phyloP scores from a whole-genome alignment of 2,329 filamentous ascomycete species.

The Pseudocercospora fijiensis region DNA sequence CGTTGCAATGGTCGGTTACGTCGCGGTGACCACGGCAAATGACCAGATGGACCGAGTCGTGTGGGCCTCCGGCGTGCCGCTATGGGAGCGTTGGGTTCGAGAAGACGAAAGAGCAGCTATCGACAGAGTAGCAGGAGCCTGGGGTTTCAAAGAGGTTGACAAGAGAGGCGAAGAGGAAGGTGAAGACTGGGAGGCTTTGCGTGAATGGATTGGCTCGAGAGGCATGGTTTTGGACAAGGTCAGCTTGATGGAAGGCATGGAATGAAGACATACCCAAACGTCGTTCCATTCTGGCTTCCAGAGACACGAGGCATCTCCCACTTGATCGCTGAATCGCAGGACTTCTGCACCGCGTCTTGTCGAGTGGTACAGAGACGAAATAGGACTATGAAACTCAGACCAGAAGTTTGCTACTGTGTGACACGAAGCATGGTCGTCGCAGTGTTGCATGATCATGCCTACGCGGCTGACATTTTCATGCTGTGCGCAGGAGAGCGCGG shows the following conservation, averaged over 20 bases:
- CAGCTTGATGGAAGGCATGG: slow-evolving; percentile 91
- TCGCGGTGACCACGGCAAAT: slow-evolving; percentile 83
- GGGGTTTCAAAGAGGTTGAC: slow-evolving; percentile 83
- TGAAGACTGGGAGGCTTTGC: slow-evolving; percentile 80
- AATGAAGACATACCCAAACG: slow-evolving; percentile 43
- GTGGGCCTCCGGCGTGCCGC: slow-evolving; percentile 78
- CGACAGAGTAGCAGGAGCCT: slow-evolving; percentile 81
- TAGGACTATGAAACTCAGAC: not conserved
- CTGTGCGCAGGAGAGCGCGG: not conserved
- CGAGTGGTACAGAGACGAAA: not conserved
- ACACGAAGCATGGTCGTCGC: not conserved
- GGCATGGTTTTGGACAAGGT: slow-evolving; percentile 89
- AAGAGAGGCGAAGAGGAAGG: slow-evolving; percentile 88
- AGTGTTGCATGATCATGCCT: not conserved
- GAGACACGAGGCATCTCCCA: not conserved
- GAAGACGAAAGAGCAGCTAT: slow-evolving; percentile 88
- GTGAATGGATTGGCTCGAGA: slow-evolving; percentile 76
- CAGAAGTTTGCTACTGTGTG: not conserved
- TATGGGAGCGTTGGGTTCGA: slow-evolving; percentile 78
- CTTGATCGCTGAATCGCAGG: not conserved
- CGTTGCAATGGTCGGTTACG: slow-evolving; percentile 75
- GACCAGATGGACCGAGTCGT: slow-evolving; percentile 94
- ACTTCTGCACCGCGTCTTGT: not conserved
- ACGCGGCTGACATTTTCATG: not conserved
- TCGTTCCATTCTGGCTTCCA: not conserved